These are phyloP conservation scores for Ehretia macrophylla DNA, from an alignment of 257 asterid species.

Conservation along the genomic window DNA sequence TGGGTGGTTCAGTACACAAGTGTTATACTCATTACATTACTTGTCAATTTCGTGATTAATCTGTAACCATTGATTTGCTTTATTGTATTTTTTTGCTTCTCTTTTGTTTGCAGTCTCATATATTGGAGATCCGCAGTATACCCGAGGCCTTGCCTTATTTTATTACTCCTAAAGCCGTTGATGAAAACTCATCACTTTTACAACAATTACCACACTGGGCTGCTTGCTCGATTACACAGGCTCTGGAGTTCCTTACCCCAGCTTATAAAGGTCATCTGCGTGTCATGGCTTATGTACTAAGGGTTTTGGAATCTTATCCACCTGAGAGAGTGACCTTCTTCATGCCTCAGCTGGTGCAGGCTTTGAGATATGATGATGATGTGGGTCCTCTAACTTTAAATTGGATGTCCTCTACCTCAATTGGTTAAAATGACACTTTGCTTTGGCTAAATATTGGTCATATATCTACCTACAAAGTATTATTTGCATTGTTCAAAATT, in stretches of 20 bases:
- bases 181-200: slow-evolving; percentile 86
- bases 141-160: slow-evolving; percentile 97
- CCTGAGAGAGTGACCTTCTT: slow-evolving; percentile 94
- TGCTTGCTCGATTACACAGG: slow-evolving; percentile 94
- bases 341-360: slow-evolving; percentile 99
- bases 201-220: slow-evolving; percentile 99
- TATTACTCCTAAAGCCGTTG: slow-evolving; percentile 90
- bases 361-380: slow-evolving; percentile 93
- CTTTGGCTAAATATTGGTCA: neutral
- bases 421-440: neutral
- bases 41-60: neutral
- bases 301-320: slow-evolving; percentile 98
- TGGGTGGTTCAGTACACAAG: no score
- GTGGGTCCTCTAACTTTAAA: slow-evolving; percentile 36
- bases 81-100: neutral
- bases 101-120: slow-evolving; percentile 45
- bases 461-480: neutral
- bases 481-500: neutral
- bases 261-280: slow-evolving; percentile 97
- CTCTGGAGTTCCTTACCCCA: slow-evolving; percentile 92
- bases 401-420: neutral
- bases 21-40: neutral
- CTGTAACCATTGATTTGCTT: no score
- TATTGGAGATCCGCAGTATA: slow-evolving; percentile 78
- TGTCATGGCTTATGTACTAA: slow-evolving; percentile 98